Evolutionary conservation across 148 eudicot genomes (phyloP).

Genomic region (Arbutus unedo): DNA sequence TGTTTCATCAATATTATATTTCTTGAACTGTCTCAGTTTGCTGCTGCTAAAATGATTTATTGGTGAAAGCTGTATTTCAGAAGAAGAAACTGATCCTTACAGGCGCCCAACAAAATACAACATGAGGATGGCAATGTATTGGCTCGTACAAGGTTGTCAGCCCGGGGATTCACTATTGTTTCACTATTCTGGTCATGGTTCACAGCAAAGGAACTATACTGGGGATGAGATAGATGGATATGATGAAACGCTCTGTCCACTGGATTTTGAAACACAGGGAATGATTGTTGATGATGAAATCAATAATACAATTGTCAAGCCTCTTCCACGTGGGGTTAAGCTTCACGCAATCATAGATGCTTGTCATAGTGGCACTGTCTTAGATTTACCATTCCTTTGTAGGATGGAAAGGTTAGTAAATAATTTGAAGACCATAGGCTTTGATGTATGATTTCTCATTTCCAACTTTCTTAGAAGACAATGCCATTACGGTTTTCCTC

Average conservation of each 20-base stretch:
- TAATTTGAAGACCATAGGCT: no score
- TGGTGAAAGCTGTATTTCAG: slow-evolving; percentile 31
- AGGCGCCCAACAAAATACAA: slow-evolving; percentile 50
- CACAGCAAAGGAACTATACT: slow-evolving; percentile 44
- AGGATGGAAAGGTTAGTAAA: slow-evolving; percentile 46
- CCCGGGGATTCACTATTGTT: slow-evolving; percentile 59
- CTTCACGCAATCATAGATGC: slow-evolving; percentile 58
- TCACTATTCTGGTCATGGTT: slow-evolving; percentile 64
- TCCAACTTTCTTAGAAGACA: not conserved
- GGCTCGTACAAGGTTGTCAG: slow-evolving; percentile 59
- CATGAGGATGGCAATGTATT: slow-evolving; percentile 52
- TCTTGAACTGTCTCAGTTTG: not conserved
- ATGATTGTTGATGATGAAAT: slow-evolving; percentile 55
- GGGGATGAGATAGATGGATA: slow-evolving; percentile 58
- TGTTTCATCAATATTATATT: slow-evolving; percentile 6
- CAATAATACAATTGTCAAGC: slow-evolving; percentile 44
- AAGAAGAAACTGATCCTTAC: slow-evolving; percentile 50
- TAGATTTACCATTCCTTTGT: slow-evolving; percentile 53
- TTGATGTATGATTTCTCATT: not conserved
- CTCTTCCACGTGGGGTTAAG: slow-evolving; percentile 49
- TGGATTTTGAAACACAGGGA: slow-evolving; percentile 57
- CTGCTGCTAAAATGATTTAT: slow-evolving; percentile 13
- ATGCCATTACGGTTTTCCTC: not conserved
- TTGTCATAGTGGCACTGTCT: slow-evolving; percentile 52
- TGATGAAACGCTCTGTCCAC: slow-evolving; percentile 52